phyloP scores from a whole-genome alignment of 352 stramenopile genomes.

The Phytophthora hybrid region DNA sequence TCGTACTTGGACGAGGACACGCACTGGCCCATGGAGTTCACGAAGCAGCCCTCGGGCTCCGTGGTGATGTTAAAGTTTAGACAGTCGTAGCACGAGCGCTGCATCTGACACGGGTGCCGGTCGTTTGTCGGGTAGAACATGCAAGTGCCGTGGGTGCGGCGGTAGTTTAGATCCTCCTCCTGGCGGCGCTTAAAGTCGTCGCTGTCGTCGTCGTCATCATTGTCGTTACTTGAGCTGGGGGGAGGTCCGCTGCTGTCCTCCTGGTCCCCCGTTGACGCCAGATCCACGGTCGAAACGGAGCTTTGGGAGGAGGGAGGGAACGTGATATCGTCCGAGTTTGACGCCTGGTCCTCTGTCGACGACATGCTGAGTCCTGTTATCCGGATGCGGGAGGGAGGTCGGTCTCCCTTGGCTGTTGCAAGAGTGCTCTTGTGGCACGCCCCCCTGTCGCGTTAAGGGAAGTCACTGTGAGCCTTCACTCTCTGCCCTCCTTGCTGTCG shows the following conservation, averaged over 20 bases:
- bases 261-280: conserved; percentile 13
- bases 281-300: conserved; percentile 5
- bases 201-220: conserved; percentile 14
- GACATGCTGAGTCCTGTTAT: conserved; percentile 28
- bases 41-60: conserved; percentile 49
- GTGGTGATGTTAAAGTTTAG: conserved; percentile 54
- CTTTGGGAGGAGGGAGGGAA: conserved; percentile 24
- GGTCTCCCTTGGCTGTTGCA: conserved; percentile 9
- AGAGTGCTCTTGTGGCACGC: not conserved
- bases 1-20: conserved; percentile 18
- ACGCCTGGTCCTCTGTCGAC: conserved; percentile 14
- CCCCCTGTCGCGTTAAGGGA: conserved; percentile 7
- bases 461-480: not conserved
- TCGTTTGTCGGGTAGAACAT: conserved; percentile 51
- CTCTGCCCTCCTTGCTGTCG: conserved; percentile 5
- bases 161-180: conserved; percentile 20
- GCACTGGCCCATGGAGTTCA: conserved; percentile 40
- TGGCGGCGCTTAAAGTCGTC: not conserved
- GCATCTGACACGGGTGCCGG: conserved; percentile 46
- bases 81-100: conserved; percentile 60
- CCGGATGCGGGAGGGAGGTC: not conserved
- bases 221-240: not conserved
- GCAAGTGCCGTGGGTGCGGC: conserved; percentile 48
- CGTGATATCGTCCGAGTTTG: conserved; percentile 37
- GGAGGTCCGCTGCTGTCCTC: conserved; percentile 6